Base-by-base conservation (phyloP, 768 basidiomycete genomes). In the Suillus spraguei region DNA sequence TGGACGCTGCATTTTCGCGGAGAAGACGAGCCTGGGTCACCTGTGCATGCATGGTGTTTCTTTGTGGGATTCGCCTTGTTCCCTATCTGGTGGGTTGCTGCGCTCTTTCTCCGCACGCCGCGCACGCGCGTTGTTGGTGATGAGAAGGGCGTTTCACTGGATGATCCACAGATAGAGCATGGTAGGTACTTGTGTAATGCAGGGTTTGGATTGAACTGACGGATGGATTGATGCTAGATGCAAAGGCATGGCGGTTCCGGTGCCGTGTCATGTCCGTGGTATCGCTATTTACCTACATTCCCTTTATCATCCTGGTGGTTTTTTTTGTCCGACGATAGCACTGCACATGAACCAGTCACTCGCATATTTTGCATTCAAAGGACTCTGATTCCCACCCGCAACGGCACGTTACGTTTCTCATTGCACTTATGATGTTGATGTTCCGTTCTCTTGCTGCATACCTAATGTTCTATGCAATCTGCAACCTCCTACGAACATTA, bases 121-220 rank as follows among this genome's bases (percentile, higher is more conserved):
- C 77, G 72, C 68, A 93, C 91, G 32, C 80, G 91, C 70, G 78
- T 80, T 44, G 80, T 89, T 22, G 89, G 85, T 24, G 86, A 79
- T 44, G 90, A 91, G 76, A 91, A 91, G 73, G 87, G 78, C 46
- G 90, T 92, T 17, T 79, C 88, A 35, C 77, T 92, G 55, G 90
- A 92, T 69, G 90, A 92, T 74, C 91, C 91, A 33, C 91, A 92
- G 71, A 83, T 92, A 61, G 91, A 92, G 70, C 82, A 84, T 70
- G 87, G 91, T 92, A 67, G 69, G 88, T 47, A 42, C 41, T 20
- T 44, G 35, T 65, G 44, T 7, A 11, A 54, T 63, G 38, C n/a
- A 22, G 46, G 54, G 35, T 20, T 46, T 64, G 59, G 58, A 70
- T 42, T 13, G 11, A 36, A 52, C 52, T 64, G 39, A 46, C 36